Evolutionary conservation across 2,329 filamentous ascomycete species (phyloP), one percentile per base, ranked within the genome.

Genomic region (Lasiodiplodia gonubiensis): DNA sequence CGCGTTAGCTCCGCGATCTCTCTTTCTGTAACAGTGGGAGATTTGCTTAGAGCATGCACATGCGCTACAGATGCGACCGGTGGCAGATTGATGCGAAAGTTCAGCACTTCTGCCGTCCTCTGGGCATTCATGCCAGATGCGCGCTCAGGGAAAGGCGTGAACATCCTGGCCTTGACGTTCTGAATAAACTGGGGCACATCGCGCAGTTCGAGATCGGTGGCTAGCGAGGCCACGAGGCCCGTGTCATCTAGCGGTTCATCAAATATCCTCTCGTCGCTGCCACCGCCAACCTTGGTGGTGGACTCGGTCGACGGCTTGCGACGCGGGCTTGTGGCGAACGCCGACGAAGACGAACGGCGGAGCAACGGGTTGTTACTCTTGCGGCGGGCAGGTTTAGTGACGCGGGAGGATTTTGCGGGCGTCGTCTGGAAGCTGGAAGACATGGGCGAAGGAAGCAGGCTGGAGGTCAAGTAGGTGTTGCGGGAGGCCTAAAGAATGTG

Each of bases 1-100:
- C 82, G 80, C 21, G 86, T 77, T 42, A 92, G 81, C 71, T 88
- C 84, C 3, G 86, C 88, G 23, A 91, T 83, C 74, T 92, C 90
- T 54, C 90, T 82, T 77, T 93, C 90, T 1, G 88, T 87, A 1
- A 80, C 82, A 0, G 90, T 91, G 1, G 90, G 86, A 2, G 86
- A 88, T 11, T 78, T 79, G 53, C 90, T 82, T 2, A 92, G 77
- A 1, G 89, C 86, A 69, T 90, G 86, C 7, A 93, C 76, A 74
- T 93, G 90, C 1, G 88, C 85, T 23, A 88, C 77, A 0, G 88
- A 90, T 5, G 90, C 87, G 25, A 92, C 81, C 0, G 87, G 88
- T 11, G 91, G 89, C 48, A 92, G 76, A 16, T 78, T 78, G 37
- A 77, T 79, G 21, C 90, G 83, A 74, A 86, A 89, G 69, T 88